Percentiles rank a stretch among this genome's conserved stretches.
Conservation (phyloP, 768 basidiomycete genomes). For the Amanita rubescens region DNA sequence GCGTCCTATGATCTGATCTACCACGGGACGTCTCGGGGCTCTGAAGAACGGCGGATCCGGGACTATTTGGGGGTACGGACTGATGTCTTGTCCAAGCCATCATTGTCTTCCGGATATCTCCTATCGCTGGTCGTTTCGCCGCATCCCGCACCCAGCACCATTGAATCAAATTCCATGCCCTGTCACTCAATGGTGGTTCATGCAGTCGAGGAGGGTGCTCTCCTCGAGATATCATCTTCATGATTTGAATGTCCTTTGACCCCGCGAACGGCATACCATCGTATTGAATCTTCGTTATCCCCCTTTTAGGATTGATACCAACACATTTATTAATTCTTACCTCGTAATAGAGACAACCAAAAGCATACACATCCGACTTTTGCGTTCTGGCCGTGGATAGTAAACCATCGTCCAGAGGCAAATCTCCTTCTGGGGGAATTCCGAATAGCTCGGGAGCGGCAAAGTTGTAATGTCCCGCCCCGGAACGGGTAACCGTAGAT, state of each 20-base stretch:
- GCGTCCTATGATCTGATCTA: too few relatives aligned
- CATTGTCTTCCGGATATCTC: too few relatives aligned
- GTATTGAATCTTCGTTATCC: neutral
- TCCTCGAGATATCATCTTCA: neutral
- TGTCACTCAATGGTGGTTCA: neutral
- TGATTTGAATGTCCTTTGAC: neutral
- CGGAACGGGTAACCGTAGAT: neutral
- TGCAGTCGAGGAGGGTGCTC: neutral
- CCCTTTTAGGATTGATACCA: too few relatives aligned
- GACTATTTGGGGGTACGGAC: too few relatives aligned
- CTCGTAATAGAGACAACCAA: conserved; percentile 3
- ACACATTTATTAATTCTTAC: neutral
- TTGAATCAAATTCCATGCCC: neutral
- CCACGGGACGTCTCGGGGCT: too few relatives aligned
- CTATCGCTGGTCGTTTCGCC: too few relatives aligned
- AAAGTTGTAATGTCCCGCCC: neutral
- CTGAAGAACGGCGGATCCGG: too few relatives aligned
- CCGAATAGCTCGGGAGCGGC: neutral
- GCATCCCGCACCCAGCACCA: neutral
- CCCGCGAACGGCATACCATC: neutral
- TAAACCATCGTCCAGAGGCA: too few relatives aligned
- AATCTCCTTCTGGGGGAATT: neutral
- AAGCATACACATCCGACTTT: neutral
- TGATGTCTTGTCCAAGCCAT: too few relatives aligned
- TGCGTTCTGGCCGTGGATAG: neutral